These are phyloP conservation scores for Ceratobasidium sp. DNA, from an alignment of 1,284 basidiomycete species.

Conservation along the genomic window DNA sequence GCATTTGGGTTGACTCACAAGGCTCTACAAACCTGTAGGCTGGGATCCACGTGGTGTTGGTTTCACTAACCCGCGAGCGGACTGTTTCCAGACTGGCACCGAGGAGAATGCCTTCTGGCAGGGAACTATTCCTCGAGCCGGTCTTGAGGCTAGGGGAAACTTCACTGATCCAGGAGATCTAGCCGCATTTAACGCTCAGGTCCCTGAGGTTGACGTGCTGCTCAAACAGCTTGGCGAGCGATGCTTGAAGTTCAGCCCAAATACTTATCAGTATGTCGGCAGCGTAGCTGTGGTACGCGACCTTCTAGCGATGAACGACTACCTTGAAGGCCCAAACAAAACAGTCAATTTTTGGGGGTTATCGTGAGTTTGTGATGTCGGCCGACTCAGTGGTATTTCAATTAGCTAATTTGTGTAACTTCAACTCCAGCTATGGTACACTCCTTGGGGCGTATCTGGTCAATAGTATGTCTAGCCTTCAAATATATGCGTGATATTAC, in stretches of 20 bases:
- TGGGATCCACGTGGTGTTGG: constrained; percentile 42
- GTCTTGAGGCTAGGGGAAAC: constrained; percentile 14
- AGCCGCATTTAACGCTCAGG: constrained; percentile 21
- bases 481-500: background rate
- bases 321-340: constrained; percentile 19
- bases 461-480: constrained; percentile 31
- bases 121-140: background rate
- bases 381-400: no score
- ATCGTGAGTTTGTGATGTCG: background rate
- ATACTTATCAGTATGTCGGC: constrained; percentile 28
- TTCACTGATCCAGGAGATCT: constrained; percentile 2
- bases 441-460: constrained; percentile 41
- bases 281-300: constrained; percentile 20
- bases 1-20: background rate
- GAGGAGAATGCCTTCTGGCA: constrained; percentile 17
- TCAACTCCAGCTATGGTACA: constrained; percentile 40
- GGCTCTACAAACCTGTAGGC: background rate
- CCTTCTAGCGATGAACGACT: constrained; percentile 35
- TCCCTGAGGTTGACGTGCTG: constrained; percentile 10
- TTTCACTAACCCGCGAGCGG: background rate
- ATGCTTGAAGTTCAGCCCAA: constrained; percentile 7
- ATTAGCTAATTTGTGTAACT: no score
- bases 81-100: constrained; percentile 13
- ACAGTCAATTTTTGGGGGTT: constrained; percentile 13
- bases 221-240: background rate